Evolutionary conservation across 2,329 filamentous ascomycete genomes (phyloP), one percentile per base, ranked within the genome.

Genomic region (Drechmeria coniospora): DNA sequence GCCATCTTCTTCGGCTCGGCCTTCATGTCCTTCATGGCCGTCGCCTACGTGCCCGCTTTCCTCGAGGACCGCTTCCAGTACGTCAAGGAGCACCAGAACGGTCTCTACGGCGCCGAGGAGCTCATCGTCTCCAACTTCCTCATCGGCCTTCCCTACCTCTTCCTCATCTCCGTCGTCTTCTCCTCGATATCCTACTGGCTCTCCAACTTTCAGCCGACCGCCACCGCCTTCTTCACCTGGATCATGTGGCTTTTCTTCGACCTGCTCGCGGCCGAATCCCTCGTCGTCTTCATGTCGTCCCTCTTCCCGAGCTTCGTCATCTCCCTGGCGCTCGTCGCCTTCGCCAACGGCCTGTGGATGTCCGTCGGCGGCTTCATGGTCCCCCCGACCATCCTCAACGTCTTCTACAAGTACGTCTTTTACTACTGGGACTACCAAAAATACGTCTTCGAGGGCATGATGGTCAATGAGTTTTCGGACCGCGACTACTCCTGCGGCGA

Each of bases 301-400:
- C 49, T 90, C 2, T 74, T 84, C 37, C 80, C 80, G 0, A 77
- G 74, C 35, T 92, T 92, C 38, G 82, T 92, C 27, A 68, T 87
- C 24, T 63, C 79, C 0, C 68, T 92, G 1, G 82, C 83, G 1
- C 59, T 83, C 2, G 79, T 79, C 0, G 82, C 83, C 1, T 92
- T 92, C 44, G 77, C 79, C 14, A 92, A 92, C 50, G 83, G 82
- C 0, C 59, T 92, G 6, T 92, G 82, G 82, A 92, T 92, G 82
- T 74, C 68, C 28, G 79, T 87, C 2, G 72, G 76, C 28, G 83
- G 83, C 1, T 92, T 92, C 55, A 65, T 92, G 49, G 81, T 92
- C 2, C 65, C 71, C 3, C 71, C 75, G 4, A 68, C 59, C 1
- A 67, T 75, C 2, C 62, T 92, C 22, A 92, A 92, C 49, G 69